Percentiles rank a stretch among this genome's conserved stretches.
Conservation (phyloP, 768 basidiomycete species). For the Suillus alpinus region DNA sequence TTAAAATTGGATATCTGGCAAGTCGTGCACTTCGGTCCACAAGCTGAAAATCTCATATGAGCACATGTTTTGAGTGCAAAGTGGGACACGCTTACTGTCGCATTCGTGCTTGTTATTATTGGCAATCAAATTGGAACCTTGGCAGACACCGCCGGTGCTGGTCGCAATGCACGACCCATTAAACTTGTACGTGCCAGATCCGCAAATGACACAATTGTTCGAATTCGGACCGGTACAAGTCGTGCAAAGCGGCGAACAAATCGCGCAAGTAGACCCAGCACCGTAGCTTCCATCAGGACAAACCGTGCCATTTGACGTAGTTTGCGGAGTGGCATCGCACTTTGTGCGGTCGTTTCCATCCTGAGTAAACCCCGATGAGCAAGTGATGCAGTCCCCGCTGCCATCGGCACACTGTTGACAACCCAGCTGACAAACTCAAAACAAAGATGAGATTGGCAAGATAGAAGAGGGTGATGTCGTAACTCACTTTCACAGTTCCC, state of each 20-base stretch:
- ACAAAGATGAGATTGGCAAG: not conserved
- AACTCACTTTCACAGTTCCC: slow-evolving; percentile 72
- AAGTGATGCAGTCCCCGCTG: slow-evolving; percentile 69
- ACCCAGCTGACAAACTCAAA: slow-evolving; percentile 66
- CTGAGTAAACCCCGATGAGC: slow-evolving; percentile 68
- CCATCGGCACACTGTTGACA: slow-evolving; percentile 68
- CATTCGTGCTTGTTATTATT: slow-evolving; percentile 84
- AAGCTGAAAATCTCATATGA: slow-evolving; percentile 43
- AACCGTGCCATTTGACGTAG: slow-evolving; percentile 46
- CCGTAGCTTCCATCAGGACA: slow-evolving; percentile 72
- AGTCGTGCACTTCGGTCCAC: slow-evolving; percentile 78
- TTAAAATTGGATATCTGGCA: slow-evolving; percentile 76
- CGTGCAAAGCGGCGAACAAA: slow-evolving; percentile 64
- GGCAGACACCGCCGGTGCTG: slow-evolving; percentile 69
- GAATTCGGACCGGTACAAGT: slow-evolving; percentile 70
- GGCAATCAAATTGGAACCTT: slow-evolving; percentile 65
- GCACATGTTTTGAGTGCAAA: slow-evolving; percentile 1
- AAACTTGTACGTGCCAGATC: slow-evolving; percentile 55
- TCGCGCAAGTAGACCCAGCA: slow-evolving; percentile 49
- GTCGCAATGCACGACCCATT: slow-evolving; percentile 71
- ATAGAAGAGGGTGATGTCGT: slow-evolving; percentile 1
- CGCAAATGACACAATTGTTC: slow-evolving; percentile 71
- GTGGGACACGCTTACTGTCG: slow-evolving; percentile 56
- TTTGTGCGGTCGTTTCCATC: slow-evolving; percentile 63
- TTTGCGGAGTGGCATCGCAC: slow-evolving; percentile 54